A percentile compares a stretch with the other conserved stretches of the same genome.
phyloP scores from a whole-genome alignment of 257 asterid genomes.

The Scutellaria galericulata region DNA sequence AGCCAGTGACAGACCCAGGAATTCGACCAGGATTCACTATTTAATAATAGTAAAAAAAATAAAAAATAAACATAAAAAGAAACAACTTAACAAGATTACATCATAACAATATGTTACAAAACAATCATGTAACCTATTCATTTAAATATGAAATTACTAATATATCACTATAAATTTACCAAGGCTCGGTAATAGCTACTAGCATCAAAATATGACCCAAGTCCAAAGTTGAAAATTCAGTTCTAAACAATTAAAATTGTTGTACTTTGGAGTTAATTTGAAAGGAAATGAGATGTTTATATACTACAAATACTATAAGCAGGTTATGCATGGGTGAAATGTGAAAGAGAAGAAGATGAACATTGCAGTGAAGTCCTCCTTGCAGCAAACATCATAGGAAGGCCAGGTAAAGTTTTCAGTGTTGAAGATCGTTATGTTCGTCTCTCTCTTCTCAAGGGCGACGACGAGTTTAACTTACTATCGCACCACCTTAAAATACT shows the following conservation, averaged over 20 bases:
- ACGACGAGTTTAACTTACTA: constrained; percentile 49
- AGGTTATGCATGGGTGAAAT: constrained; percentile 65
- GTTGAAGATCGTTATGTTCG: constrained; percentile 46
- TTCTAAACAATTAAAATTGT: too few species aligned
- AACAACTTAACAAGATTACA: too few species aligned
- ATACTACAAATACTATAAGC: constrained; percentile 8
- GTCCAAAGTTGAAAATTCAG: too few species aligned
- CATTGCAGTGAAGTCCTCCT: constrained; percentile 40
- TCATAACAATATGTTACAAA: too few species aligned
- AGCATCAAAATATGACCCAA: too few species aligned
- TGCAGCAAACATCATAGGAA: constrained; percentile 46
- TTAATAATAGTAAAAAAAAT: too few species aligned
- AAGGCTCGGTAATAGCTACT: too few species aligned
- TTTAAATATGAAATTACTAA: too few species aligned
- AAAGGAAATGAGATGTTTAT: not conserved
- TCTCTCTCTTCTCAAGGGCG: constrained; percentile 46
- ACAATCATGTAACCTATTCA: not conserved
- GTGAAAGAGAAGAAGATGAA: constrained; percentile 57
- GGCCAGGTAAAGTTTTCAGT: constrained; percentile 36
- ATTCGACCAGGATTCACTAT: too few species aligned
- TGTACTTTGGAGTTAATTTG: not conserved
- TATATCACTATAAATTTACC: too few species aligned
- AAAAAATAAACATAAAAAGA: too few species aligned
- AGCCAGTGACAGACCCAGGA: too few species aligned
- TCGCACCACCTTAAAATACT: constrained; percentile 33